A percentile compares a stretch with the other conserved stretches of the same genome.
Conservation (phyloP, 176 grass and related monocot genomes). For the Dactylis glomerata region DNA sequence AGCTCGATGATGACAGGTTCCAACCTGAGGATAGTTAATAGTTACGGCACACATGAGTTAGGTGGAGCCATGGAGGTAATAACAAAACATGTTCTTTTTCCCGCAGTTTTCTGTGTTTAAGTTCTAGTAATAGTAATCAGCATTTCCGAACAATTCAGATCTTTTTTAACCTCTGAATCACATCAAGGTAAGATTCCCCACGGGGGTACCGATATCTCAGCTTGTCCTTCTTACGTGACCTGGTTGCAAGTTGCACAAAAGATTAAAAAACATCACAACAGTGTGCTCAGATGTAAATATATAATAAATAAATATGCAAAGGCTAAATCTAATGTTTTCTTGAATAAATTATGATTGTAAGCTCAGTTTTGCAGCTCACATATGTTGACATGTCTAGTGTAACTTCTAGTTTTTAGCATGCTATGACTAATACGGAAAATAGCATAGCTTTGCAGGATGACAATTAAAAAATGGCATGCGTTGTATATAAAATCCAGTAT, state of each 20-base stretch:
- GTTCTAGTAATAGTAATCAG: background rate
- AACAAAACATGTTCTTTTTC: background rate
- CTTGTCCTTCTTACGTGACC: constrained; percentile 94
- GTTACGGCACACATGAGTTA: background rate
- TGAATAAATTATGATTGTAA: background rate
- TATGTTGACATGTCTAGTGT: background rate
- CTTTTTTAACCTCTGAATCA: constrained; percentile 84
- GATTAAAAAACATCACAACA: background rate
- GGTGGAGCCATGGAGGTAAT: background rate
- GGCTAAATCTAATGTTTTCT: background rate
- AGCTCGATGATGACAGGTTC: constrained; percentile 99
- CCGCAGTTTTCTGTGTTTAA: background rate
- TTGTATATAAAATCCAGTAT: background rate
- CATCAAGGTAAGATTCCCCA: constrained; percentile 96
- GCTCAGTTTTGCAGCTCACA: background rate
- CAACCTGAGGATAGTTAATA: constrained; percentile 45
- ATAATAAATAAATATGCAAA: background rate
- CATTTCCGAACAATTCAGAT: background rate
- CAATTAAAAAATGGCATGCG: background rate
- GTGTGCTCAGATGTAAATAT: constrained; percentile 7
- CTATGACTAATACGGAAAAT: background rate
- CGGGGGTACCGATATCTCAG: constrained; percentile 95
- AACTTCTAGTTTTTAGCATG: background rate
- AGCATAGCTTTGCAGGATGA: background rate
- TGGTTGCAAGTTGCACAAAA: constrained; percentile 41